A percentile compares a stretch with the other conserved stretches of the same genome.
These are phyloP conservation scores for Ormosia emarginata DNA, from an alignment of 306 rosid genomes.

Conservation along the genomic window DNA sequence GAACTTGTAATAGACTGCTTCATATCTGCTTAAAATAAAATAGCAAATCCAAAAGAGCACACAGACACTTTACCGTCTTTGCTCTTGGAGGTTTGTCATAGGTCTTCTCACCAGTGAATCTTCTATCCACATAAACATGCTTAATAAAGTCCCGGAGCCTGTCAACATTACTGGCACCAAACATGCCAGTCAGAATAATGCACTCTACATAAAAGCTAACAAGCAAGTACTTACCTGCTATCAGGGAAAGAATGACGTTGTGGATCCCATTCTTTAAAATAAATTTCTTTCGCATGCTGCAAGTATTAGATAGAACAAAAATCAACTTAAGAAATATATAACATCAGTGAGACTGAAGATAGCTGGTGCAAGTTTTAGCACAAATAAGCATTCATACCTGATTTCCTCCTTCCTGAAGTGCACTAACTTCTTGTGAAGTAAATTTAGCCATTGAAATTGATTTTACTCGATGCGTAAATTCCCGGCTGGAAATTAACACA, in stretches of 20 bases:
- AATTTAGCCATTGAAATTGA: constrained; percentile 91
- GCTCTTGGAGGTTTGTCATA: constrained; percentile 68
- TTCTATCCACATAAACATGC: constrained; percentile 82
- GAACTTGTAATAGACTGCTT: constrained; percentile 11
- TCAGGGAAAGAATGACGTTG: constrained; percentile 76
- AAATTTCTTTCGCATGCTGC: constrained; percentile 77
- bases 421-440: constrained; percentile 80
- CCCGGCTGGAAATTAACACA: constrained; percentile 65
- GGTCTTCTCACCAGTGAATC: constrained; percentile 66
- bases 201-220: background rate
- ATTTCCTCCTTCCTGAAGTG: constrained; percentile 96
- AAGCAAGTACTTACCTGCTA: constrained; percentile 54
- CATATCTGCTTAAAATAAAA: constrained; percentile 6
- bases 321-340: constrained; percentile 1
- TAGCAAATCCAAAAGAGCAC: background rate
- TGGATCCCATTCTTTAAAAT: constrained; percentile 82
- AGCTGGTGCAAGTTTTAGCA: background rate
- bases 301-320: constrained; percentile 18
- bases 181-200: constrained; percentile 43
- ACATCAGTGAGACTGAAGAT: constrained; percentile 16
- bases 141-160: constrained; percentile 84
- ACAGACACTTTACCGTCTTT: constrained; percentile 44
- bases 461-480: constrained; percentile 92
- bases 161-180: constrained; percentile 68
- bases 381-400: constrained; percentile 43